Percentiles rank a stretch among this genome's conserved stretches.
Conservation (phyloP, 805 yeast species). For the Ogataea dorogensis region DNA sequence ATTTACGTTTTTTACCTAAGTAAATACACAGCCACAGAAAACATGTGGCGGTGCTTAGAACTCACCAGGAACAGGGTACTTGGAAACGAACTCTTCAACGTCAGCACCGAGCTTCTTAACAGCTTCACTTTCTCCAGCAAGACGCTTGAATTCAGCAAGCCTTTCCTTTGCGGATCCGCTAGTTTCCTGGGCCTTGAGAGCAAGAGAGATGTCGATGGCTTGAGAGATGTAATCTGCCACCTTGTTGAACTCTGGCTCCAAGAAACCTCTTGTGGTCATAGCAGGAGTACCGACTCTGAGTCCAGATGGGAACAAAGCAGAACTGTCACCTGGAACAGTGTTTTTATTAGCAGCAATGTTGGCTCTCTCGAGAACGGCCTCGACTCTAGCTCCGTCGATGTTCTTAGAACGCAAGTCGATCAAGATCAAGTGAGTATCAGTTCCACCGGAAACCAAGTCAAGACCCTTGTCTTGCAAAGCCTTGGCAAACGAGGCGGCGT, state of each 20-base stretch:
- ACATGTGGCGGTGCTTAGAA: conserved; percentile 28
- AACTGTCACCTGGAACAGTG: conserved; percentile 94
- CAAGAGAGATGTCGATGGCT: conserved; percentile 70
- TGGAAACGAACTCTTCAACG: conserved; percentile 68
- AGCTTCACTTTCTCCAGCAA: conserved; percentile 62
- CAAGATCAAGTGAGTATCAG: conserved; percentile 90
- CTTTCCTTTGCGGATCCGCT: conserved; percentile 58
- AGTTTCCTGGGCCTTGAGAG: conserved; percentile 55
- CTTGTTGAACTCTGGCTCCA: conserved; percentile 69
- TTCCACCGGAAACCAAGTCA: conserved; percentile 85
- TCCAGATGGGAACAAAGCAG: conserved; percentile 96
- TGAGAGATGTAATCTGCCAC: conserved; percentile 78
- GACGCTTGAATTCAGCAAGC: conserved; percentile 66
- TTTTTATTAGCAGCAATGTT: conserved; percentile 96
- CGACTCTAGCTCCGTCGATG: conserved; percentile 95
- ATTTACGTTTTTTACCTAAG: conserved; percentile 1
- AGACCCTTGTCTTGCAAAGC: conserved; percentile 66
- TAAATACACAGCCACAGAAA: conserved; percentile 13
- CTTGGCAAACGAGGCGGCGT: conserved; percentile 74
- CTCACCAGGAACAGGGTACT: conserved; percentile 90
- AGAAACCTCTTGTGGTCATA: conserved; percentile 95
- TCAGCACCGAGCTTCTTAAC: conserved; percentile 62
- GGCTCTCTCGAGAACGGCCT: conserved; percentile 81
- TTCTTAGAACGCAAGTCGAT: conserved; percentile 75
- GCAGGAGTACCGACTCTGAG: conserved; percentile 98